Conservation (phyloP, 495 filamentous ascomycete species). For the Podospora tetraspora region DNA sequence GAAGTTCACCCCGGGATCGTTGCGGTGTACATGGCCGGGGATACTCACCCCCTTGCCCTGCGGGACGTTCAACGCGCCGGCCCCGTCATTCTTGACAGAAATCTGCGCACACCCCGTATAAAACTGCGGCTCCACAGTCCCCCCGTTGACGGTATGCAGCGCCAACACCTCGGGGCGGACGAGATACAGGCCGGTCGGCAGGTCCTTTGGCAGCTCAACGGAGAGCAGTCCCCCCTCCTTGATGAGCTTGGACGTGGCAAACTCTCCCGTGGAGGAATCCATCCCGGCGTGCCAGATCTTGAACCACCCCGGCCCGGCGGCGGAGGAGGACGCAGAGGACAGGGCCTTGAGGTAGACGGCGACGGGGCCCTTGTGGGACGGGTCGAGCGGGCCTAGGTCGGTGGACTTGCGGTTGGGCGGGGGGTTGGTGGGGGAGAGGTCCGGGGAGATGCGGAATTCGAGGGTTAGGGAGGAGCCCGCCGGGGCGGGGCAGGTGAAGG, state of each 20-base stretch:
- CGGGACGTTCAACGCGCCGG: conserved; percentile 32
- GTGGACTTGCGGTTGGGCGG: conserved; percentile 22
- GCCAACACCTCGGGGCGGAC: conserved; percentile 63
- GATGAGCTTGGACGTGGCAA: conserved; percentile 66
- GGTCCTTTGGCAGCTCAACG: conserved; percentile 52
- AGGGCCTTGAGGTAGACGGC: conserved; percentile 69
- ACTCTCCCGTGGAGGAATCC: conserved; percentile 44
- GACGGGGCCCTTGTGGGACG: conserved; percentile 63
- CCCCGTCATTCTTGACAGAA: conserved; percentile 47
- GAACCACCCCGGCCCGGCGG: conserved; percentile 67
- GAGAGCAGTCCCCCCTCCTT: conserved; percentile 57
- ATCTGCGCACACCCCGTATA: conserved; percentile 69
- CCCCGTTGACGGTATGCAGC: conserved; percentile 56
- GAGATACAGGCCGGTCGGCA: conserved; percentile 63
- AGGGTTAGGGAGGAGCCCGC: conserved; percentile 55
- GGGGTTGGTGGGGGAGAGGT: conserved; percentile 24
- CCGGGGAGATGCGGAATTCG: conserved; percentile 56
- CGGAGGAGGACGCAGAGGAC: conserved; percentile 35
- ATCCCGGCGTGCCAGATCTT: conserved; percentile 70
- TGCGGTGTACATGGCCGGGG: conserved; percentile 54
- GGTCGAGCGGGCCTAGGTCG: conserved; percentile 52
- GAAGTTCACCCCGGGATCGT: conserved; percentile 52
- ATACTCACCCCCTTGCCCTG: conserved; percentile 49
- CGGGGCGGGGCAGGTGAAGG: conserved; percentile 52
- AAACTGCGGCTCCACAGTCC: conserved; percentile 54